phyloP scores from a whole-genome alignment of 1,139 yeast species.

The Taiozyma sp. region DNA sequence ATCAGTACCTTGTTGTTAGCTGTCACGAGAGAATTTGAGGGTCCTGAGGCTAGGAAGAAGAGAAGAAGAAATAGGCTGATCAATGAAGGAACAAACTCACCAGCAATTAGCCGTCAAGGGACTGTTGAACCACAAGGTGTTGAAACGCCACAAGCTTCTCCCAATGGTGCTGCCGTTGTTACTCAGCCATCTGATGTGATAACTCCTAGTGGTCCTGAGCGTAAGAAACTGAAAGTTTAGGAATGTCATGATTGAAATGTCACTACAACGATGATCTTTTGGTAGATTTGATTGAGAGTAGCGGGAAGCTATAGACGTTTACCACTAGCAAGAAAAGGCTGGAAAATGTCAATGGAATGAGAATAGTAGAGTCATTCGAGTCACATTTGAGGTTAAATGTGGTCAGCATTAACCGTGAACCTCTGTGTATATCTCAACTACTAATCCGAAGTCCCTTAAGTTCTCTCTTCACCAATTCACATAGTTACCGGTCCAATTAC shows the following conservation, averaged over 20 bases:
- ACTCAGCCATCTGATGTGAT: neutral
- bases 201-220: neutral
- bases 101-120: conserved; percentile 10
- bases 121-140: conserved; percentile 5
- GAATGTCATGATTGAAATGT: neutral
- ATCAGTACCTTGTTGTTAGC: conserved; percentile 75
- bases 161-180: neutral
- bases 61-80: conserved; percentile 26
- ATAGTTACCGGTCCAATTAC: no score
- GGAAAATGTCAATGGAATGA: no score
- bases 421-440: no score
- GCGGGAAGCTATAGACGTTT: no score
- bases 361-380: no score
- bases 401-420: no score
- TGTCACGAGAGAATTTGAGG: conserved; percentile 76
- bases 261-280: neutral
- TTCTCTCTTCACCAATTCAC: no score
- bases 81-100: conserved; percentile 5
- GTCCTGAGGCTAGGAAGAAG: conserved; percentile 47
- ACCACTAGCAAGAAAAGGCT: no score
- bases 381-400: no score
- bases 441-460: no score
- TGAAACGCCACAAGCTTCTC: neutral
- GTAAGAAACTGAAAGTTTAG: conserved; percentile 5
- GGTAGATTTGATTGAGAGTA: neutral